Conservation (phyloP, 1,284 basidiomycete species). For the Papiliotrema terrestris region DNA sequence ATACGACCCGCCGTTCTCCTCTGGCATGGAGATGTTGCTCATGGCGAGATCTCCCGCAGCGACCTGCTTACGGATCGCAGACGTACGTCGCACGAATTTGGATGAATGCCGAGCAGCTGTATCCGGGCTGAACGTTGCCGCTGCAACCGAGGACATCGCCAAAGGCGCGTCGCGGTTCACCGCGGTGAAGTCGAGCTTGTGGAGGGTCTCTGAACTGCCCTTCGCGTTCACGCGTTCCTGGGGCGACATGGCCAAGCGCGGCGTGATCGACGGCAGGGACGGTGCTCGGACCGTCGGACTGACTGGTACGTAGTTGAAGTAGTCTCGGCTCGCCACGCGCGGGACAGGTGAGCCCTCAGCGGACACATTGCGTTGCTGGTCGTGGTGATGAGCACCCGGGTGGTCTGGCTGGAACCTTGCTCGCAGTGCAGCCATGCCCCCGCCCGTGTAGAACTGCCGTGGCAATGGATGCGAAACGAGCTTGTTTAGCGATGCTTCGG, state of each 20-base stretch:
- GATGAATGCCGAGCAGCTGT: constrained; percentile 20
- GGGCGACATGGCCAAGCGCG: constrained; percentile 25
- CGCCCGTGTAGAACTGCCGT: constrained; percentile 85
- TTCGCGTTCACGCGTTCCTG: constrained; percentile 5
- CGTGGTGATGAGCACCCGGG: not conserved
- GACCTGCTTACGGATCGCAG: constrained; percentile 45
- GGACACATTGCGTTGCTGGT: constrained; percentile 8
- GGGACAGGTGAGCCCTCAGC: constrained; percentile 16
- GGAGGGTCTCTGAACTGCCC: constrained; percentile 8
- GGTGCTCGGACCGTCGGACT: constrained; percentile 41
- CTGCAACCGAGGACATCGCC: constrained; percentile 5
- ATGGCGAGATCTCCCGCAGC: constrained; percentile 56
- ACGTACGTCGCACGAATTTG: constrained; percentile 25
- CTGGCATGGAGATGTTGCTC: constrained; percentile 33
- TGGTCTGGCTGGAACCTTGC: constrained; percentile 61
- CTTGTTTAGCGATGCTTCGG: constrained; percentile 94
- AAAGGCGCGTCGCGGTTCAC: not conserved
- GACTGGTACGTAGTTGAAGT: constrained; percentile 43
- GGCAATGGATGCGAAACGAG: constrained; percentile 94
- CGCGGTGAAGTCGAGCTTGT: not conserved
- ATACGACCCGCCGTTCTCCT: constrained; percentile 32
- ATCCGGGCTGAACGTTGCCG: constrained; percentile 24
- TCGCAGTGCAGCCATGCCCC: constrained; percentile 81
- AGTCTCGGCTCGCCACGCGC: constrained; percentile 35
- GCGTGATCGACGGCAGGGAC: constrained; percentile 34